Evolutionary conservation across 2,329 filamentous ascomycete species (phyloP), one percentile per base, ranked within the genome.

Genomic region (Nemania diffusa): DNA sequence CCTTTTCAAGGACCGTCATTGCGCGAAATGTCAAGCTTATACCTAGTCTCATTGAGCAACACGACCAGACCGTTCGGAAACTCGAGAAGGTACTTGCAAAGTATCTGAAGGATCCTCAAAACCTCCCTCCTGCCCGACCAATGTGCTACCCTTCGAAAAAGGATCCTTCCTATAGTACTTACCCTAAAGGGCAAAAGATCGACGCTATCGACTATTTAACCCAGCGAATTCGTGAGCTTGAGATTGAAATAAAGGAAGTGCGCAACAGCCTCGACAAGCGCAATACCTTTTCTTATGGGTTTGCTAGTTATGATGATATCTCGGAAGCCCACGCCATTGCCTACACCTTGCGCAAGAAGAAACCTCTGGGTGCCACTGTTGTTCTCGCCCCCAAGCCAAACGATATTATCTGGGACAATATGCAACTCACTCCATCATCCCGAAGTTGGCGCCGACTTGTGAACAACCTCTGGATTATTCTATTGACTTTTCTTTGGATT

Each of bases 171-270:
- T 90, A 88, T 72, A 80, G 79, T 52, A 88, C 87, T 1, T 90
- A 90, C 71, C 84, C 90, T 2, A 76, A 76, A 57, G 88, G 88
- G 15, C 88, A 92, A 71, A 95, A 94, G 77, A 87, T 98, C 4
- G 96, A 99, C 77, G 93, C 96, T 20, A 98, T 99, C 75, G 93
- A 97, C 69, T 98, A 97, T 75, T 84, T 97, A 61, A 97, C 94
- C 0, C 87, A 91, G 60, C 90, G 94, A 20, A 97, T 99, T 76
- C 89, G 90, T 72, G 86, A 90, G 55, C 85, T 99, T 40, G 95
- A 98, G 78, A 79, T 89, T 11, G 88, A 97, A 76, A 94, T 99
- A 79, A 93, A 92, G 76, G 89, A 96, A 69, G 91, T 94, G 1
- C 89, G 96, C 13, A 86, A 89, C 44, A 90, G 89, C 0, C 90